A percentile compares a stretch with the other conserved stretches of the same genome.
These are phyloP conservation scores for Gossypium lobatum DNA, from an alignment of 441 rosid genomes.

Conservation along the genomic window DNA sequence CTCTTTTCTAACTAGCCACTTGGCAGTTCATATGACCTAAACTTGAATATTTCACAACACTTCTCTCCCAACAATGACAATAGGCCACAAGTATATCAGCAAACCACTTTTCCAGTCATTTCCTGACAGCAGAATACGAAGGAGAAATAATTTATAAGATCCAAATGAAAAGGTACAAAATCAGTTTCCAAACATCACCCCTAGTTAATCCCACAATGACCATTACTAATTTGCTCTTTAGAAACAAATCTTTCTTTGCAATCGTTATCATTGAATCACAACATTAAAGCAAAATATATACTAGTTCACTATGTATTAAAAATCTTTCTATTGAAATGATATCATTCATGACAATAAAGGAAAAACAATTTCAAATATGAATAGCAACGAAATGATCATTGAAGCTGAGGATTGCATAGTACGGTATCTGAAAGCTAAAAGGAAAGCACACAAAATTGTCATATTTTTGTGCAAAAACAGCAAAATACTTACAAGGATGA, in stretches of 20 bases:
- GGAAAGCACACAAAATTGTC: background rate
- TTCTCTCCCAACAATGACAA: background rate
- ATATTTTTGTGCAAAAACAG: background rate
- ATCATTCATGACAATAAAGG: too few relatives aligned
- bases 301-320: too few relatives aligned
- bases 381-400: background rate
- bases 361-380: background rate
- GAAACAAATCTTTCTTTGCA: background rate
- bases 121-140: background rate
- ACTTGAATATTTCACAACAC: background rate
- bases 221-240: background rate
- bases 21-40: background rate
- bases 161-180: background rate
- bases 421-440: background rate
- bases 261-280: background rate
- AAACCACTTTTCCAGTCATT: background rate
- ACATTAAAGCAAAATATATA: background rate
- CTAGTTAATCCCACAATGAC: background rate
- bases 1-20: background rate
- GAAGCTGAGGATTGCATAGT: background rate
- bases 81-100: background rate
- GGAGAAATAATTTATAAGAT: background rate
- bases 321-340: too few relatives aligned
- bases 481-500: conserved; percentile 73
- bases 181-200: background rate